A percentile compares a stretch with the other conserved stretches of the same genome.
Conservation (phyloP, 345 rosid species). For the Arabis alpina region DNA sequence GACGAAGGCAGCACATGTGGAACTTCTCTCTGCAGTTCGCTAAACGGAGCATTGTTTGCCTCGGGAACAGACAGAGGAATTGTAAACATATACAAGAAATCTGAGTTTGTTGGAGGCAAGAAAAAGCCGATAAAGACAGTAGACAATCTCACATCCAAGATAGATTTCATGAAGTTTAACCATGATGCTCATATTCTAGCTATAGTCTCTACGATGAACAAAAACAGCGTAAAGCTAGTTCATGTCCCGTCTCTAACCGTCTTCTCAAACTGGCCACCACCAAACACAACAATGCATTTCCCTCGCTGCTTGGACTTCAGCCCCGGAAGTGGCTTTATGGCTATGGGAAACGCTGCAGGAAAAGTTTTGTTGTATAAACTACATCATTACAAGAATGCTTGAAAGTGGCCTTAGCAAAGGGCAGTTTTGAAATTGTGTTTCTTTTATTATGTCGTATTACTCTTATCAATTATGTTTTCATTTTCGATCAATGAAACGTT, state of each 20-base stretch:
- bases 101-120: conserved; percentile 79
- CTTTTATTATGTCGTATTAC: background rate
- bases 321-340: conserved; percentile 95
- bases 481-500: conserved; percentile 20
- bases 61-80: conserved; percentile 89
- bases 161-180: conserved; percentile 82
- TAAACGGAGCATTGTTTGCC: conserved; percentile 65
- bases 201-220: conserved; percentile 74
- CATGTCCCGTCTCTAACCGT: conserved; percentile 72
- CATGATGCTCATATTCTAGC: conserved; percentile 85
- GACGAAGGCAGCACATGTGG: conserved; percentile 90
- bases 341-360: conserved; percentile 83
- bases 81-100: conserved; percentile 83
- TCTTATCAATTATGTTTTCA: background rate
- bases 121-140: conserved; percentile 74
- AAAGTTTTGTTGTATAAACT: conserved; percentile 83
- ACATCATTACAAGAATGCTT: conserved; percentile 85
- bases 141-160: conserved; percentile 79
- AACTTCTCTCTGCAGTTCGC: conserved; percentile 69
- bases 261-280: conserved; percentile 84
- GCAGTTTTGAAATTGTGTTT: conserved; percentile 29
- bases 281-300: conserved; percentile 56
- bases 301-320: conserved; percentile 93
- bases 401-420: conserved; percentile 26
- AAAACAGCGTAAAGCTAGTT: conserved; percentile 73